Evolutionary conservation across 352 stramenopile genomes (phyloP), one percentile per base, ranked within the genome.

Genomic region (Globisporangium heterothallicum): DNA sequence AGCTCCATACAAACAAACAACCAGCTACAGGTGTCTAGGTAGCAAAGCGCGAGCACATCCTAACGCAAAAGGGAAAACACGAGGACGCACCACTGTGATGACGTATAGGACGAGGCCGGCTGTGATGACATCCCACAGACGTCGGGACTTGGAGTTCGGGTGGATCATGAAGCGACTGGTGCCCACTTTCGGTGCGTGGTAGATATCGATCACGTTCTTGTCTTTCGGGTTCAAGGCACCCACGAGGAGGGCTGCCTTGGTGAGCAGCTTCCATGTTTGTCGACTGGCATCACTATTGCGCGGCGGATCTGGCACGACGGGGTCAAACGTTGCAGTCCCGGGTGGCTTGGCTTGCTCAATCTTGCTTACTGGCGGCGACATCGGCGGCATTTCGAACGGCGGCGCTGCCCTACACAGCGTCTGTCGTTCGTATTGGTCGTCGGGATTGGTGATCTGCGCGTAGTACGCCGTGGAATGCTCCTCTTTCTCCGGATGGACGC

Each of bases 71-170:
- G 1, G 4, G 30, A 25, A 32, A 6, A 9, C 6, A 56, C 7
- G 2, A 10, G 14, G 13, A 7, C 57, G 25, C 55, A 86, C 80
- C 61, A 89, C 71, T 19, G 71, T 54, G 36, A 77, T 86, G 8
- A 92, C 81, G 59, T 90, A 88, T n/a, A 94, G 21, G 19, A 94
- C 75, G 47, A 79, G 72, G 49, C 58, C 59, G 21, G 84, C 83
- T n/a, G 80, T 92, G 42, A 61, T 36, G 26, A 87, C 48, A 45
- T 92, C 84, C 84, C 84, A 94, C 6, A 74, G 18, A 19, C 80
- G 72, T 16, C 78, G 75, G 24, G 86, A 58, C 43, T 84, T 86
- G 12, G 78, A 92, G 56, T 92, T 92, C 1, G 80, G 80, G 50
- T 92, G 80, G 45, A 92, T 70, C 80, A 92, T 92, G 53, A 74